Base-by-base conservation (phyloP, 371 early-diverging fungal species). In the Circinella minor region DNA sequence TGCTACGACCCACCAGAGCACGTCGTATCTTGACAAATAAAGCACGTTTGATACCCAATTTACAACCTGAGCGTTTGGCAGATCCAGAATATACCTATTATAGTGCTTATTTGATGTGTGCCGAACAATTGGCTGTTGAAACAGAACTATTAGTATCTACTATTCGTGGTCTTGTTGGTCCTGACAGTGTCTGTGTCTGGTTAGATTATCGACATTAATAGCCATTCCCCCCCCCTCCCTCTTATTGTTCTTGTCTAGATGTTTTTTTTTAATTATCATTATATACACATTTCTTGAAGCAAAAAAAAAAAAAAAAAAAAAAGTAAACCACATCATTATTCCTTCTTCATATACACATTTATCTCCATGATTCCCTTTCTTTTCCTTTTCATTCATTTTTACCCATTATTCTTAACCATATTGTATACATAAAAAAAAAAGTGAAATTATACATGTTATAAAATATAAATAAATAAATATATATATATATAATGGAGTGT, bases 51-150 rank as follows among this genome's bases (percentile, higher is more conserved):
- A 71, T 77, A 65, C 65, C 68, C 17, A 69, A 66, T 11, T 59
- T 84, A 13, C 62, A 38, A 8, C 59, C 61, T 6, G 57, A 76
- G 1, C 74, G 74, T 27, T 48, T 84, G 11, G 71, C 73, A 7
- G 81, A 81, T 20, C 67, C 76, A 43, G 84, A 78, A 57, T 80
- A 80, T 43, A 81, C 81, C n/a, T 81, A 76, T 63, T 84, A 76
- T 55, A 77, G 81, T 43, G 68, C 81, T 1, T 84, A 84, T 49
- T 62, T 81, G 34, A 84, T 84, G 80, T 80, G 77, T 39, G 80
- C 81, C 3, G 84, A 84, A 55, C 84, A 84, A 48, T 65, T 84
- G 3, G 77, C 81, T 15, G 84, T 81, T 17, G 84, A 84, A 55
- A 61, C 81, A 10, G 84, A 84, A 43, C 38, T 77, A 10, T 54